Base-by-base conservation (phyloP, 805 yeast genomes). In the Candida coleopterorum region DNA sequence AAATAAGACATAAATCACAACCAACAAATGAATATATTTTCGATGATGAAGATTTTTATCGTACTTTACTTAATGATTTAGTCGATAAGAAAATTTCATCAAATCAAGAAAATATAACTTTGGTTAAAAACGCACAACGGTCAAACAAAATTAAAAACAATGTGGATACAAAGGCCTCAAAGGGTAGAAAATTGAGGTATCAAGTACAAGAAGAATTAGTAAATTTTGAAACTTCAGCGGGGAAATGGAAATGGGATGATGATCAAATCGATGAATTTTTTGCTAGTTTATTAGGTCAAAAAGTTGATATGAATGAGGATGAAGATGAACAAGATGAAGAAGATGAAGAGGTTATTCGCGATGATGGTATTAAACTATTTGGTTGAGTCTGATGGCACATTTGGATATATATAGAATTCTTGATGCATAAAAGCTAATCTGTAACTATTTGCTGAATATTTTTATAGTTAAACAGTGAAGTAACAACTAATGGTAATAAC, bases 1-100 rank as follows among this genome's bases (percentile, higher is more conserved):
- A 56, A 62, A 45, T 56, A 25, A 75, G 72, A 44, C 61, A 71
- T 46, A 62, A 68, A 35, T 64, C 70, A 41, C 29, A 17, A 25
- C 25, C 34, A 15, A 35, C 25, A 8, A 67, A 64, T 45, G 48
- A 50, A 6, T 49, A 41, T 41, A 73, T 90, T 9, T 93, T 85
- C 56, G 97, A 93, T 51, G 98, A 93, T 57, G 95, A 89, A 47
- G 98, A 93, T 59, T 93, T 93, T 55, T 93, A 93, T 61, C 72
- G 95, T 38, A 77, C 82, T 4, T 62, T 93, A 45, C 70, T 93
- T 46, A 86, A 88, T 49, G 98, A 94, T 47, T 69, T 93, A 53
- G 90, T 93, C 17, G 97, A 90, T 49, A 83, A 83, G 52, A 85
- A 93, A 55, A 75, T 90, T 6, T 87, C 82, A 44, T 60, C 68